Percentiles rank a stretch among this genome's conserved stretches.
Conservation (phyloP, 116 monocot genomes). For the Papilionanthe hybrid region DNA sequence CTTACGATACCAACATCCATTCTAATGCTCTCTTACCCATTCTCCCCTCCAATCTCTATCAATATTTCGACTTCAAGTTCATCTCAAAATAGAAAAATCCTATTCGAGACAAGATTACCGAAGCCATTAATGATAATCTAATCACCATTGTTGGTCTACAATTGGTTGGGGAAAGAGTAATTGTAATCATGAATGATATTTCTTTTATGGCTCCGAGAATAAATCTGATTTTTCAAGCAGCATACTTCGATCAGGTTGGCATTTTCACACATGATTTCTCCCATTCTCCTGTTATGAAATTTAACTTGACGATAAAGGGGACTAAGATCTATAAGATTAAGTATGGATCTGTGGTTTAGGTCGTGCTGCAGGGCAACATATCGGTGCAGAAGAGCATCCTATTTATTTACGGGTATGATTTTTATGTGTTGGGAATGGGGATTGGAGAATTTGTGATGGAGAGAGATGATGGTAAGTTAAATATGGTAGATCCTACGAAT, state of each 20-base stretch:
- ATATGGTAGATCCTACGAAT: constrained; percentile 57
- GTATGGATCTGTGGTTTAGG: constrained; percentile 14
- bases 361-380: constrained; percentile 47
- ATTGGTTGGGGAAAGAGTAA: constrained; percentile 21
- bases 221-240: constrained; percentile 56
- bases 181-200: constrained; percentile 63
- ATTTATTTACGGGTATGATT: constrained; percentile 63
- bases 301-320: constrained; percentile 30
- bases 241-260: constrained; percentile 19
- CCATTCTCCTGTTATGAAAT: constrained; percentile 11
- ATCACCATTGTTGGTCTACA: constrained; percentile 42
- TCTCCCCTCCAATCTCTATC: constrained; percentile 49
- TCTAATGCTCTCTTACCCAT: constrained; percentile 17
- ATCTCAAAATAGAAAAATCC: constrained; percentile 31
- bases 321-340: neutral
- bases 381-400: constrained; percentile 44
- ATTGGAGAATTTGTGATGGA: constrained; percentile 38
- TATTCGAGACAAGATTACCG: constrained; percentile 21
- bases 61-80: constrained; percentile 40
- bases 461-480: constrained; percentile 30
- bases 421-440: constrained; percentile 57
- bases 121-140: constrained; percentile 49
- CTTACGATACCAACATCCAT: constrained; percentile 3
- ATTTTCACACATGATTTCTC: constrained; percentile 37
- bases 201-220: constrained; percentile 44